phyloP scores from a whole-genome alignment of 2,329 filamentous ascomycete species.

The Botrytis hyacinthi region DNA sequence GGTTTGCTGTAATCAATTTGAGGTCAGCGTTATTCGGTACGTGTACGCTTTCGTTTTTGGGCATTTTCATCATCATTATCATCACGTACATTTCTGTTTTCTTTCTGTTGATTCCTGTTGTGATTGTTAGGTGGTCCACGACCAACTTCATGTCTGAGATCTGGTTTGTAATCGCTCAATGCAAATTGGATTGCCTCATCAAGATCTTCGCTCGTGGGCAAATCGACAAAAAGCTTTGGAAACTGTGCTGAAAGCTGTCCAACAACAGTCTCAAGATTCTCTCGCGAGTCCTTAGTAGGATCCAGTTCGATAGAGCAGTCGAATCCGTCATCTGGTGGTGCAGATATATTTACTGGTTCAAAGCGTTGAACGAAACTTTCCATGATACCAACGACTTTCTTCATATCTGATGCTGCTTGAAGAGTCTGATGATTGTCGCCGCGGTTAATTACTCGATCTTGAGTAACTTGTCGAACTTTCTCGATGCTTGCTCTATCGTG shows the following conservation, averaged over 20 bases:
- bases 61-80: neutral
- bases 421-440: constrained; percentile 99
- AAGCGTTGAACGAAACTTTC: constrained; percentile 88
- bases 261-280: constrained; percentile 81
- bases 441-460: constrained; percentile 73
- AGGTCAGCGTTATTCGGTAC: neutral
- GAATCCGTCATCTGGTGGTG: constrained; percentile 75
- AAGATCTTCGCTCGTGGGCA: constrained; percentile 71
- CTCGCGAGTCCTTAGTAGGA: constrained; percentile 70
- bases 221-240: constrained; percentile 68
- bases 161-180: constrained; percentile 72
- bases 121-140: constrained; percentile 45
- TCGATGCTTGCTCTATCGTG: constrained; percentile 69
- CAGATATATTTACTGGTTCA: constrained; percentile 67
- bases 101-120: constrained; percentile 39
- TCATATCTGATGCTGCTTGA: constrained; percentile 70
- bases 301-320: constrained; percentile 84
- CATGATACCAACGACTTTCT: constrained; percentile 87
- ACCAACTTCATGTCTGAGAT: constrained; percentile 72
- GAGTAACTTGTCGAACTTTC: constrained; percentile 71
- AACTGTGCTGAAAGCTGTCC: constrained; percentile 70
- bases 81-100: constrained; percentile 9
- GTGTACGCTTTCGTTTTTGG: neutral
- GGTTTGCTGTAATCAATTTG: constrained; percentile 16
- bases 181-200: constrained; percentile 76